Evolutionary conservation across 1,284 basidiomycete species (phyloP).

Genomic region (Ganoderma lucidum): DNA sequence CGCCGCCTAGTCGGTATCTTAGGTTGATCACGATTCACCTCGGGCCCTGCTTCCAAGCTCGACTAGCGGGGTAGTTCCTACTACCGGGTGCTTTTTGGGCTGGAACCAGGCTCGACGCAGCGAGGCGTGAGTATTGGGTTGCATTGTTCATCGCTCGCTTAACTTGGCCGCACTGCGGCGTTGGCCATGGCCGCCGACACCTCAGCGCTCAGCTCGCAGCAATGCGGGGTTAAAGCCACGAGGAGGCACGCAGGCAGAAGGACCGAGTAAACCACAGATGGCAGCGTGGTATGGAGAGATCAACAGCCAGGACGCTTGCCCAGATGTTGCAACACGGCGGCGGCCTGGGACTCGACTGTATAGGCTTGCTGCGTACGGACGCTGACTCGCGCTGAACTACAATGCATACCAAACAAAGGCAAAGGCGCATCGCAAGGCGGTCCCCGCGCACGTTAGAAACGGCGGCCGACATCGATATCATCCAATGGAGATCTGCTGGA

Average conservation of each 20-base stretch:
- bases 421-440: background rate
- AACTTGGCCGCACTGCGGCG: background rate
- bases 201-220: background rate
- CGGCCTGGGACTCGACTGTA: background rate
- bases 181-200: background rate
- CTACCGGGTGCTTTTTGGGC: background rate
- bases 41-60: background rate
- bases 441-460: background rate
- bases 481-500: too few species aligned
- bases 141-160: background rate
- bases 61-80: background rate
- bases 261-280: background rate
- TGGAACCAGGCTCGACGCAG: background rate
- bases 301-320: background rate
- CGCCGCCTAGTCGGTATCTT: background rate
- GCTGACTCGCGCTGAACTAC: background rate
- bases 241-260: background rate
- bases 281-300: background rate
- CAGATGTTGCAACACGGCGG: background rate
- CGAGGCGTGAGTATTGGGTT: background rate
- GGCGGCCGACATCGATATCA: background rate
- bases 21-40: background rate
- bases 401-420: background rate
- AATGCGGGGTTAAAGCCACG: background rate
- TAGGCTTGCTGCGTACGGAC: background rate